phyloP scores from a whole-genome alignment of 768 basidiomycete species.

The Lactarius sanguifluus region DNA sequence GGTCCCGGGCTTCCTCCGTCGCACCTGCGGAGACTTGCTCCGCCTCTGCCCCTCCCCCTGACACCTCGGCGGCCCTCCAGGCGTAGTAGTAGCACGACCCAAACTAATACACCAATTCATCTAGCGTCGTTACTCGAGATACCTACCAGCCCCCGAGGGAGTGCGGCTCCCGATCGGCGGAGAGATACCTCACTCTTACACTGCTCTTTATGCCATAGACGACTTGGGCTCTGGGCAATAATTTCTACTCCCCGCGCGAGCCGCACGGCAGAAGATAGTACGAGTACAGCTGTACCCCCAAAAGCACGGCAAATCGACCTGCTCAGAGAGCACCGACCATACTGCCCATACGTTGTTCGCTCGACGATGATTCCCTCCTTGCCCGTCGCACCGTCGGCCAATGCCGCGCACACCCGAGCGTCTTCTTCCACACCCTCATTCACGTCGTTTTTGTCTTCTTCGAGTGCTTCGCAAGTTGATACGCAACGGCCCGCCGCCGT shows the following conservation, averaged over 20 bases:
- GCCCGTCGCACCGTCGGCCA: constrained; percentile 35
- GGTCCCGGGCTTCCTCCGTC: constrained; percentile 32
- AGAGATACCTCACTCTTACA: constrained; percentile 28
- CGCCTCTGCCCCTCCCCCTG: constrained; percentile 33
- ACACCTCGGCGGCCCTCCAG: constrained; percentile 25
- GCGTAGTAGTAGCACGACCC: constrained; percentile 12
- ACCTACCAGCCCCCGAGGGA: constrained; percentile 22
- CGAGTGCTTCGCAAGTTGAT: constrained; percentile 37
- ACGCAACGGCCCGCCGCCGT: constrained; percentile 37
- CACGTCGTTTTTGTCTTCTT: constrained; percentile 30
- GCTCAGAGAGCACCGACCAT: constrained; percentile 78
- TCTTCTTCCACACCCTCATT: constrained; percentile 33
- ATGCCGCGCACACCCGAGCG: constrained; percentile 15
- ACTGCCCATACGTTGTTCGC: constrained; percentile 79
- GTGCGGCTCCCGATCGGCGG: constrained; percentile 32
- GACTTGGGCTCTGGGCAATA: constrained; percentile 28
- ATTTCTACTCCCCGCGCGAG: constrained; percentile 23
- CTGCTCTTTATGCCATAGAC: constrained; percentile 27
- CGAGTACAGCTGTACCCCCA: constrained; percentile 29
- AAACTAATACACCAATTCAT: constrained; percentile 25
- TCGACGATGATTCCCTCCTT: constrained; percentile 65
- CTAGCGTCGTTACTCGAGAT: constrained; percentile 17
- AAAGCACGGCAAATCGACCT: constrained; percentile 61
- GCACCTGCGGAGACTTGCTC: constrained; percentile 30
- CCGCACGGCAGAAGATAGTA: constrained; percentile 15